phyloP scores from a whole-genome alignment of 352 stramenopile species.

The Pythium plurisporium region DNA sequence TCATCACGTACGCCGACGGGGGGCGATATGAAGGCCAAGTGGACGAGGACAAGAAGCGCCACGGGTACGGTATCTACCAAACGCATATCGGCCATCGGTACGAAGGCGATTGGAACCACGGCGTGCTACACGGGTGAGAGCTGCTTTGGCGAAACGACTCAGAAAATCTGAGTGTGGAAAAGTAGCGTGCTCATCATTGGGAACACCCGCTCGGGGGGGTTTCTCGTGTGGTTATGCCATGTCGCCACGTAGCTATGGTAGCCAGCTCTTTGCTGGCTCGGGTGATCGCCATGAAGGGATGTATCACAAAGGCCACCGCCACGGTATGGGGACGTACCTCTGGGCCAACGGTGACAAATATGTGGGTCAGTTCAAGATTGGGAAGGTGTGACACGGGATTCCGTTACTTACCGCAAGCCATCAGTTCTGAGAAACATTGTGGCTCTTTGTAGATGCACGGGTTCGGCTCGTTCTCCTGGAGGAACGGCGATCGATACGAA shows the following conservation, averaged over 20 bases:
- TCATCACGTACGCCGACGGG: constrained; percentile 61
- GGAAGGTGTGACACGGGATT: constrained; percentile 66
- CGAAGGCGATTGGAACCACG: constrained; percentile 77
- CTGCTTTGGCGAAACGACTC: constrained; percentile 18
- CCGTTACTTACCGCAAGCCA: too few relatives aligned
- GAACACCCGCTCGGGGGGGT: not conserved
- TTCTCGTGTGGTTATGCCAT: constrained; percentile 5
- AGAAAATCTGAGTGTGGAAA: constrained; percentile 20
- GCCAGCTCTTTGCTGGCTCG: constrained; percentile 72
- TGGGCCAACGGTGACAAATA: constrained; percentile 90
- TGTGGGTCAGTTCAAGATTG: constrained; percentile 75
- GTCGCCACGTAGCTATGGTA: constrained; percentile 60
- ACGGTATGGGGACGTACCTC: constrained; percentile 81
- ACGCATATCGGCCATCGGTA: constrained; percentile 61
- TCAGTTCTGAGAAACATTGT: too few relatives aligned
- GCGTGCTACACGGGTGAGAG: constrained; percentile 78
- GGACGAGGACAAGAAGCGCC: constrained; percentile 41
- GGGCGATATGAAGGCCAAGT: constrained; percentile 61
- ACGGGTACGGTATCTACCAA: constrained; percentile 58
- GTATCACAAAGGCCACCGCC: constrained; percentile 81
- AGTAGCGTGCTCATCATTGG: constrained; percentile 8
- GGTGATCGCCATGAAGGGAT: constrained; percentile 85
- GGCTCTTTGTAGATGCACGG: constrained; percentile 59
- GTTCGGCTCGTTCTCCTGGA: constrained; percentile 62
- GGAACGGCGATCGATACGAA: constrained; percentile 74